A percentile compares a stretch with the other conserved stretches of the same genome.
Evolutionary conservation across 1,139 yeast species (phyloP).

Genomic region (Blastobotrys apis): DNA sequence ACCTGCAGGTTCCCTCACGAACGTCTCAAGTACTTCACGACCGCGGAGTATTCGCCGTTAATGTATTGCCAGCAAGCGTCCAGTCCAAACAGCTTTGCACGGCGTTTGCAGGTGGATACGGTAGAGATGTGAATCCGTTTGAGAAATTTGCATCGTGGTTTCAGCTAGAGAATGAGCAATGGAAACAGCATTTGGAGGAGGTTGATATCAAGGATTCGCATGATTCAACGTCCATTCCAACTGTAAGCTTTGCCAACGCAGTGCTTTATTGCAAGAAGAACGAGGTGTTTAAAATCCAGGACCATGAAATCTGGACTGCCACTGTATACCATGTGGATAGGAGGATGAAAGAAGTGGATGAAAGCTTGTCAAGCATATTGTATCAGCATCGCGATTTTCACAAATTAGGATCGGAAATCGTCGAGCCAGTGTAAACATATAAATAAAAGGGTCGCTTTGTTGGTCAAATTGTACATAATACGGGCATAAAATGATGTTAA

Average conservation of each 20-base stretch:
- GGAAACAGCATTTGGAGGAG: constrained; percentile 20
- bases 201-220: neutral
- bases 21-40: constrained; percentile 64
- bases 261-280: constrained; percentile 60
- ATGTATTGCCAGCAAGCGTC: constrained; percentile 58
- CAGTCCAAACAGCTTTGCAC: constrained; percentile 43
- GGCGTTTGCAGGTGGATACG: constrained; percentile 36
- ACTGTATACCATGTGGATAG: constrained; percentile 34
- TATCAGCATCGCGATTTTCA: constrained; percentile 30
- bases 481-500: neutral
- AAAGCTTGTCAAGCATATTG: constrained; percentile 15
- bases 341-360: neutral
- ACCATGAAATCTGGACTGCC: constrained; percentile 88
- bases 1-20: constrained; percentile 75
- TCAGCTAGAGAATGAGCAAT: constrained; percentile 28
- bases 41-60: constrained; percentile 60
- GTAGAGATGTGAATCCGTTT: constrained; percentile 35
- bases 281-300: constrained; percentile 56
- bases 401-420: constrained; percentile 22
- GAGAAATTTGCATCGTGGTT: constrained; percentile 43
- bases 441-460: no score
- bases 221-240: constrained; percentile 45
- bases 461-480: neutral
- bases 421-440: neutral
- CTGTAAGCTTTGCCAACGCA: constrained; percentile 55